Conservation (phyloP, 306 rosid species). For the Cajanus cajan region DNA sequence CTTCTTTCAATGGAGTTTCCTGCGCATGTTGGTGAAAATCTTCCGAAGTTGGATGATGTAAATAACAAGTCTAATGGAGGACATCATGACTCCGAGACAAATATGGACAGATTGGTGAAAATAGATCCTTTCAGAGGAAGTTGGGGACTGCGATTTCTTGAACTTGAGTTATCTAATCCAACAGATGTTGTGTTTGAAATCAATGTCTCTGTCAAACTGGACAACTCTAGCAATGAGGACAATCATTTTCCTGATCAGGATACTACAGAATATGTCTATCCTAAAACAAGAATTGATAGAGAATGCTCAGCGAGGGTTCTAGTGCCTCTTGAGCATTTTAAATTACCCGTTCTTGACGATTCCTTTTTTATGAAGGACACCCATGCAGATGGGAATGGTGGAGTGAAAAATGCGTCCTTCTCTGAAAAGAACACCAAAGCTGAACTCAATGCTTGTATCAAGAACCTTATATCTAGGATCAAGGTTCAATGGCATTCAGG, state of each 20-base stretch:
- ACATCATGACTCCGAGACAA: constrained; percentile 43
- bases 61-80: constrained; percentile 44
- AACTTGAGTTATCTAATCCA: constrained; percentile 89
- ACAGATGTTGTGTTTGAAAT: constrained; percentile 86
- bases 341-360: constrained; percentile 90
- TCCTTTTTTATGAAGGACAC: constrained; percentile 73
- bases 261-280: constrained; percentile 69
- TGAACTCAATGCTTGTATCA: constrained; percentile 88
- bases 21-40: constrained; percentile 79
- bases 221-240: constrained; percentile 53
- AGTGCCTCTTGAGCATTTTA: constrained; percentile 88
- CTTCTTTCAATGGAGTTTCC: constrained; percentile 99
- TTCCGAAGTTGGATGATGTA: constrained; percentile 51
- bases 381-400: constrained; percentile 42
- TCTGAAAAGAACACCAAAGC: constrained; percentile 82
- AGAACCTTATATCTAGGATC: constrained; percentile 84
- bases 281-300: constrained; percentile 83
- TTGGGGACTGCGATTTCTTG: constrained; percentile 92
- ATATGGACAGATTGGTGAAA: constrained; percentile 81
- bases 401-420: constrained; percentile 57
- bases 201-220: constrained; percentile 79
- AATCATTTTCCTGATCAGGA: constrained; percentile 48
- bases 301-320: constrained; percentile 95
- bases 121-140: constrained; percentile 93
- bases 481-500: constrained; percentile 93